phyloP scores from a whole-genome alignment of 208 protist species.

The Spongospora subterranea region DNA sequence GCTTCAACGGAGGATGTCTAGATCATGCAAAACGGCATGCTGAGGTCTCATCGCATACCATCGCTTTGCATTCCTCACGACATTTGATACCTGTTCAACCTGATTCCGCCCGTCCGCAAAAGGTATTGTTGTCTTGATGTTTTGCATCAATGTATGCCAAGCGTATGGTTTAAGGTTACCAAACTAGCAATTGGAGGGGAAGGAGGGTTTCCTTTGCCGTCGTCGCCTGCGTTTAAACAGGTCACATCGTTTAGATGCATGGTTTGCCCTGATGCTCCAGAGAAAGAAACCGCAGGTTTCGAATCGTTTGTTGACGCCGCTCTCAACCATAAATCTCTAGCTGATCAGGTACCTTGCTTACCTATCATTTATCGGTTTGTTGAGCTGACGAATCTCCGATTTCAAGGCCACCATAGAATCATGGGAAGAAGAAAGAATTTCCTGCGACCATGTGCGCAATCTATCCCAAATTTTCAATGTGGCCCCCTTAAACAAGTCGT shows the following conservation, averaged over 20 bases:
- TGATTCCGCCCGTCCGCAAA: not conserved
- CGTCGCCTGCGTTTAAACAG: conserved; percentile 73
- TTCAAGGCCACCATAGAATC: conserved; percentile 41
- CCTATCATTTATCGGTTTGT: not conserved
- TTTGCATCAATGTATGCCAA: not conserved
- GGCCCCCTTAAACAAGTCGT: not conserved
- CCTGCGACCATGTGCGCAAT: conserved; percentile 56
- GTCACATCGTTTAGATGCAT: conserved; percentile 55
- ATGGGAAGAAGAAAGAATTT: conserved; percentile 66
- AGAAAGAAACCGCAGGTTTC: conserved; percentile 77
- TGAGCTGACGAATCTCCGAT: conserved; percentile 6
- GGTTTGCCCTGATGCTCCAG: conserved; percentile 77
- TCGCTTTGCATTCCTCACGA: not conserved
- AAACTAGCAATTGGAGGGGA: conserved; percentile 71
- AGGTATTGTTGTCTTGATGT: not conserved
- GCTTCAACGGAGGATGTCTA: conserved; percentile 65
- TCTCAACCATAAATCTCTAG: conserved; percentile 57
- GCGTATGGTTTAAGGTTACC: conserved; percentile 61
- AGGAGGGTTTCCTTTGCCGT: conserved; percentile 68
- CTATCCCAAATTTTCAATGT: conserved; percentile 62
- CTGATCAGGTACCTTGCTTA: not conserved
- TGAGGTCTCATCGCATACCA: conserved; percentile 40
- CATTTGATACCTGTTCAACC: not conserved
- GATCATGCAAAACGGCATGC: conserved; percentile 57
- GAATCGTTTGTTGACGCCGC: conserved; percentile 75